Conservation (phyloP, 345 rosid species). For the Nasturtium officinale region DNA sequence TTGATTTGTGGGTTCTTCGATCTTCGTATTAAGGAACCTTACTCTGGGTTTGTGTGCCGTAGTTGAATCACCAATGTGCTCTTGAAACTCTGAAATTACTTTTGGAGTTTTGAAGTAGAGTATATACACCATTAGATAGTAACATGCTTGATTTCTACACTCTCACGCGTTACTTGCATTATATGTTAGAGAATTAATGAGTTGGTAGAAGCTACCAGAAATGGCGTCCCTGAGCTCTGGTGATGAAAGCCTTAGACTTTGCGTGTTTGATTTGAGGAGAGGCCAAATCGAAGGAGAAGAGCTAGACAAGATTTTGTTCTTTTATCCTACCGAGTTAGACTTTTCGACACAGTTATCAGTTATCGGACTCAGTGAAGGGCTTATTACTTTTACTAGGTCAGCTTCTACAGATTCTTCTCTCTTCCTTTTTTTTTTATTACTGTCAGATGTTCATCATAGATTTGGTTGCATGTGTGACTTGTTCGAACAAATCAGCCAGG, state of each 20-base stretch:
- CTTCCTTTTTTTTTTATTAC: background rate
- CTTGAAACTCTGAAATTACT: background rate
- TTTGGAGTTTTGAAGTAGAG: background rate
- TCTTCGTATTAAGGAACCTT: constrained; percentile 25
- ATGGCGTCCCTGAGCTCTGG: constrained; percentile 59
- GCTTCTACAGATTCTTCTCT: constrained; percentile 1
- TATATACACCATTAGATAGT: background rate
- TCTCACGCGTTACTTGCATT: background rate
- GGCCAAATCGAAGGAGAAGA: constrained; percentile 95
- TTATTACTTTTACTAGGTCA: constrained; percentile 89
- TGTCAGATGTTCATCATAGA: background rate
- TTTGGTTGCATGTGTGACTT: background rate
- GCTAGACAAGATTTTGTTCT: constrained; percentile 82
- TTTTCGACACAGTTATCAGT: constrained; percentile 87
- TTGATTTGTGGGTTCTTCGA: constrained; percentile 22
- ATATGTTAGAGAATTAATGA: constrained; percentile 29
- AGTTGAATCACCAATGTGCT: constrained; percentile 26
- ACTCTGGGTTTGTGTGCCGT: constrained; percentile 8
- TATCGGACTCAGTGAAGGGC: constrained; percentile 94
- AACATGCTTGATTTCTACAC: background rate
- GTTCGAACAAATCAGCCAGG: background rate
- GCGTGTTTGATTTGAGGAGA: constrained; percentile 89
- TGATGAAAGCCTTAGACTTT: constrained; percentile 64
- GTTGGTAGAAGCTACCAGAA: constrained; percentile 37
- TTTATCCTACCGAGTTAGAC: constrained; percentile 75